Evolutionary conservation across 2,329 filamentous ascomycete genomes (phyloP), one percentile per base, ranked within the genome.

Genomic region (Epichloe hybrida): DNA sequence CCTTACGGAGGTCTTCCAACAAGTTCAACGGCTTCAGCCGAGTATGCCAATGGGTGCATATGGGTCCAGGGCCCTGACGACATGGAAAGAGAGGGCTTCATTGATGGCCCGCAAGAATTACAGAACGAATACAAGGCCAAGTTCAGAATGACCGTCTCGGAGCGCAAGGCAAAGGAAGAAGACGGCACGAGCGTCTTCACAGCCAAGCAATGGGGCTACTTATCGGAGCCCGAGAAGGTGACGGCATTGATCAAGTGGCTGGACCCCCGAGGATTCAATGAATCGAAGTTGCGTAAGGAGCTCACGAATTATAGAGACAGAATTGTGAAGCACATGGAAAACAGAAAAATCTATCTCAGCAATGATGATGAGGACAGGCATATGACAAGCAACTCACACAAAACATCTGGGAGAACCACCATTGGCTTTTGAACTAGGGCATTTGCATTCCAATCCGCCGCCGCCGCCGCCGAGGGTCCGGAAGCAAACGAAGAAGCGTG

Each of bases 51-150:
- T 64, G 93, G 88, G 8, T 87, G 91, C 52, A 77, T 98, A 51
- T 98, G 93, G 93, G 83, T 98, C 13, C 93, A 98, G 67, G 93
- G 93, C 0, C 93, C 93, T 0, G 88, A 95, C 63, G 83, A 91
- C 51, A 79, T 95, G 63, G 90, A 95, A 66, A 79, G 86, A 3
- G 77, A 86, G 58, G 89, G 89, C 5, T 95, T 91, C 62, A 88
- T 95, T 57, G 88, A 96, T 56, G 73, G 93, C 57, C 71, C 77
- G 0, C 71, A 80, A 6, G 83, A 88, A 17, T 76, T 83, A 53
- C 79, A 88, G 64, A 77, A 83, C 52, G 81, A 88, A 61, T 95
- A 96, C 65, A 77, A 80, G 62, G 75, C 77, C 52, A 80, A 82
- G 56, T 93, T 93, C 67, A 77, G 84, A 57, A 84, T 90, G 71